Percentiles rank a stretch among this genome's conserved stretches.
Evolutionary conservation across 176 grass and related monocot species (phyloP).

Genomic region (Cenchrus fungigraminus): DNA sequence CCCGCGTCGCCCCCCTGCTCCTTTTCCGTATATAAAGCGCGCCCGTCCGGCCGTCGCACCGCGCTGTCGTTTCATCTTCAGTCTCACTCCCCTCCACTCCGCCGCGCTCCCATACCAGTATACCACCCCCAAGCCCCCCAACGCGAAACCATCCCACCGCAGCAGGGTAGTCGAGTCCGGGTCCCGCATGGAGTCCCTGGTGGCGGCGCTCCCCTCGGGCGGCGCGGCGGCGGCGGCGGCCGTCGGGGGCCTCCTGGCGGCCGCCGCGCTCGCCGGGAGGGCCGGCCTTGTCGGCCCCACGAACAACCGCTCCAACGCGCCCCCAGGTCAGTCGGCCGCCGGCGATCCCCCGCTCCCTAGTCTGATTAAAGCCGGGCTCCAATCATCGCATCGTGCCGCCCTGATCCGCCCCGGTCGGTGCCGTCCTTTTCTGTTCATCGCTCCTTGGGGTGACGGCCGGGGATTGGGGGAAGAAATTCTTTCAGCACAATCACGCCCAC

Average conservation of each 20-base stretch:
- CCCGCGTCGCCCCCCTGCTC: too few species aligned
- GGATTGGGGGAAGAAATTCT: not conserved
- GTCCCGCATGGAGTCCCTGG: constrained; percentile 20
- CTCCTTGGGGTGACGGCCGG: too few species aligned
- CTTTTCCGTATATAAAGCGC: too few species aligned
- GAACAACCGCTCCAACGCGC: constrained; percentile 27
- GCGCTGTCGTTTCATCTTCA: too few species aligned
- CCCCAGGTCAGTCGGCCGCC: constrained; percentile 23
- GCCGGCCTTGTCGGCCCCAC: not conserved
- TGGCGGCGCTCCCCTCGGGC: not conserved
- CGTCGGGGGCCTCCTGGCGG: constrained; percentile 32
- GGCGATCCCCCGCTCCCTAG: not conserved
- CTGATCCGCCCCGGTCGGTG: not conserved
- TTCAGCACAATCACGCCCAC: not conserved
- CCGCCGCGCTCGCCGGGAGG: constrained; percentile 32
- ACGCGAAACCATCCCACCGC: not conserved
- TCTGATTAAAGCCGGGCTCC: not conserved
- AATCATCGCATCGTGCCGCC: not conserved
- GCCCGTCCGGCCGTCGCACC: too few species aligned
- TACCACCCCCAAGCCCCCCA: too few species aligned
- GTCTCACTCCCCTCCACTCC: not conserved
- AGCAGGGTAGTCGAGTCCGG: too few species aligned
- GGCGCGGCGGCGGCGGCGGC: constrained; percentile 22
- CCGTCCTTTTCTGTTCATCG: not conserved
- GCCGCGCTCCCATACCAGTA: not conserved